phyloP scores from a whole-genome alignment of 2,329 filamentous ascomycete species.

The Ophiostoma fasciatum region DNA sequence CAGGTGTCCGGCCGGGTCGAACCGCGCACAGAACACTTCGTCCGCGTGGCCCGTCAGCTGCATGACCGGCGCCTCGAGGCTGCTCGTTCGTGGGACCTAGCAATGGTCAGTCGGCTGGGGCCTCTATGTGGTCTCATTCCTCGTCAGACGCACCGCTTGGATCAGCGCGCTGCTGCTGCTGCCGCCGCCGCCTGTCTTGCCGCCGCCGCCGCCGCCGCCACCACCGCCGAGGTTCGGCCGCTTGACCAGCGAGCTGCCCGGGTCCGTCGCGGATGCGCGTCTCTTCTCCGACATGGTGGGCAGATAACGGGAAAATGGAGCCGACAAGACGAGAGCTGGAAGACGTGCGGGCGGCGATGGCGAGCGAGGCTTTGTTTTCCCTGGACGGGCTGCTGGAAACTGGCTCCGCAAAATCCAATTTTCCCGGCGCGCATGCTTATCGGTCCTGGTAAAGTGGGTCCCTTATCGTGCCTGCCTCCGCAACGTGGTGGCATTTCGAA shows the following conservation, averaged over 20 bases:
- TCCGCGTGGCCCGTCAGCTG: slow-evolving; percentile 71
- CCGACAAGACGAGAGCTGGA: not conserved
- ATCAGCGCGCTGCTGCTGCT: slow-evolving; percentile 30
- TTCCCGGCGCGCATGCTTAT: not conserved
- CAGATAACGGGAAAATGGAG: not conserved
- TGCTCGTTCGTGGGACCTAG: slow-evolving; percentile 65
- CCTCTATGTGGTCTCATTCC: too few relatives aligned
- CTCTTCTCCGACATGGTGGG: slow-evolving; percentile 81
- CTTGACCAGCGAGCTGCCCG: slow-evolving; percentile 75
- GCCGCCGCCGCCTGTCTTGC: slow-evolving; percentile 19
- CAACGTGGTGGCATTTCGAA: too few relatives aligned
- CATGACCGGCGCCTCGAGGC: slow-evolving; percentile 83
- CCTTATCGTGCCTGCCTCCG: not conserved
- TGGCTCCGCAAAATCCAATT: not conserved
- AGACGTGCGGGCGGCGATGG: not conserved
- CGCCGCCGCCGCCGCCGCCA: slow-evolving; percentile 34
- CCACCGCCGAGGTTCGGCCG: slow-evolving; percentile 56
- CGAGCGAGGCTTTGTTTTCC: not conserved
- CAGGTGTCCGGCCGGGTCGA: slow-evolving; percentile 73
- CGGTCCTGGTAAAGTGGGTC: not conserved
- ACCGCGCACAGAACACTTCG: slow-evolving; percentile 82
- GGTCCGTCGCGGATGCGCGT: slow-evolving; percentile 63
- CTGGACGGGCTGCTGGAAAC: not conserved
- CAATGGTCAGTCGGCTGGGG: slow-evolving; percentile 3
- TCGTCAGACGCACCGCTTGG: slow-evolving; percentile 30